Percentiles rank a stretch among this genome's conserved stretches.
These are phyloP conservation scores for Lentinula lateritia DNA, from an alignment of 768 basidiomycete genomes.

Conservation along the genomic window DNA sequence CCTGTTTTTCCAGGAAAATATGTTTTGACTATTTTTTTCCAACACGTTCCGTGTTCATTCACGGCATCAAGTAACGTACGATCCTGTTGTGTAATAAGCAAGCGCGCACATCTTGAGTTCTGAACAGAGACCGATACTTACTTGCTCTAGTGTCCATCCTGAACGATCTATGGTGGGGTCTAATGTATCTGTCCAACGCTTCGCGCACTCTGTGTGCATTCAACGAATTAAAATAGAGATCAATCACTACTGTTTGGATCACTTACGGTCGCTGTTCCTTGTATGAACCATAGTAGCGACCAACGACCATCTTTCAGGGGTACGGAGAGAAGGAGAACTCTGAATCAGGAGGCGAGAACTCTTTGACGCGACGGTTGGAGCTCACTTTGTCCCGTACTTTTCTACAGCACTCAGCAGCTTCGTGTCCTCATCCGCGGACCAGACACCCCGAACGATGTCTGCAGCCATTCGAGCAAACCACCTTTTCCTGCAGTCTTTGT, in stretches of 20 bases:
- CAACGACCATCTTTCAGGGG: constrained; percentile 41
- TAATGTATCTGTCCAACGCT: constrained; percentile 57
- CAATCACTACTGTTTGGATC: neutral
- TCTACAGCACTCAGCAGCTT: constrained; percentile 50
- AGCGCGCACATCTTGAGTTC: no score
- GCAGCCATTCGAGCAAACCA: constrained; percentile 64
- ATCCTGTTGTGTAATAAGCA: constrained; percentile 28
- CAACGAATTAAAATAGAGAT: constrained; percentile 11
- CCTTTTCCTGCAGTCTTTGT: constrained; percentile 60
- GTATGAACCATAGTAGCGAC: constrained; percentile 54
- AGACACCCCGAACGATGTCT: constrained; percentile 55
- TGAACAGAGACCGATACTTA: constrained; percentile 16
- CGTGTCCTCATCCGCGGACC: constrained; percentile 57
- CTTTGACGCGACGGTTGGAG: neutral
- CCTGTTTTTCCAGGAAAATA: constrained; percentile 58
- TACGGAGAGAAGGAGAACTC: neutral
- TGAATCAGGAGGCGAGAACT: neutral
- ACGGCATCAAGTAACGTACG: constrained; percentile 47
- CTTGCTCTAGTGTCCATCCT: constrained; percentile 50
- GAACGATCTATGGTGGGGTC: constrained; percentile 57
- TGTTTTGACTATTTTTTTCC: constrained; percentile 58
- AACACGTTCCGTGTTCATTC: constrained; percentile 49
- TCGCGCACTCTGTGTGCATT: constrained; percentile 43
- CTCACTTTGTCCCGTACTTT: constrained; percentile 48
- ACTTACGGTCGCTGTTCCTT: constrained; percentile 55